Conservation (phyloP, 345 rosid species). For the Heritiera littoralis region DNA sequence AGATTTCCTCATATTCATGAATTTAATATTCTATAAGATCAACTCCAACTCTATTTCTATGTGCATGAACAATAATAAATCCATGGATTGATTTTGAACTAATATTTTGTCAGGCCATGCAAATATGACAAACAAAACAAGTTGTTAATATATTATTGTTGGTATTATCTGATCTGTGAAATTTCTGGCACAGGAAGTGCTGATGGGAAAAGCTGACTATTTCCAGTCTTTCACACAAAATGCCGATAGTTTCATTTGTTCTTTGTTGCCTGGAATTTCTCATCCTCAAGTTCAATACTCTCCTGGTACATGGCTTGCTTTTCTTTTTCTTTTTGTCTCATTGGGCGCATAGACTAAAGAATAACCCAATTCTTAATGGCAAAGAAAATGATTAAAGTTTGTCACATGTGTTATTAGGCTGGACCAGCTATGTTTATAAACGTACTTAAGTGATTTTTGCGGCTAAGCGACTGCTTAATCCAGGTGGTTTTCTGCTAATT, state of each 20-base stretch:
- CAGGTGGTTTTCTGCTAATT: constrained; percentile 3
- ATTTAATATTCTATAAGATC: neutral
- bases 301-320: constrained; percentile 56
- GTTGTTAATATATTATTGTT: neutral
- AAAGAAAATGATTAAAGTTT: constrained; percentile 11
- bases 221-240: constrained; percentile 85
- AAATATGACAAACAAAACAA: constrained; percentile 15
- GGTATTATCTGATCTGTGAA: neutral
- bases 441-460: neutral
- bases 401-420: constrained; percentile 6
- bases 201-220: constrained; percentile 91
- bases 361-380: neutral
- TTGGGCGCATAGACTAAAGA: neutral
- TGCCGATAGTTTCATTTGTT: constrained; percentile 90
- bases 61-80: constrained; percentile 8
- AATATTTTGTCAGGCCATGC: neutral
- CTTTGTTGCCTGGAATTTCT: constrained; percentile 86
- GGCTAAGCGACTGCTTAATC: constrained; percentile 1
- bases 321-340: neutral
- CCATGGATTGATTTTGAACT: constrained; percentile 11
- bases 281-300: constrained; percentile 95
- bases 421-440: neutral
- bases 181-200: constrained; percentile 67
- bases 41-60: neutral
- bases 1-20: constrained; percentile 15